These are phyloP conservation scores for Ceratocystis huliohia DNA, from an alignment of 2,329 filamentous ascomycete genomes.

Conservation along the genomic window DNA sequence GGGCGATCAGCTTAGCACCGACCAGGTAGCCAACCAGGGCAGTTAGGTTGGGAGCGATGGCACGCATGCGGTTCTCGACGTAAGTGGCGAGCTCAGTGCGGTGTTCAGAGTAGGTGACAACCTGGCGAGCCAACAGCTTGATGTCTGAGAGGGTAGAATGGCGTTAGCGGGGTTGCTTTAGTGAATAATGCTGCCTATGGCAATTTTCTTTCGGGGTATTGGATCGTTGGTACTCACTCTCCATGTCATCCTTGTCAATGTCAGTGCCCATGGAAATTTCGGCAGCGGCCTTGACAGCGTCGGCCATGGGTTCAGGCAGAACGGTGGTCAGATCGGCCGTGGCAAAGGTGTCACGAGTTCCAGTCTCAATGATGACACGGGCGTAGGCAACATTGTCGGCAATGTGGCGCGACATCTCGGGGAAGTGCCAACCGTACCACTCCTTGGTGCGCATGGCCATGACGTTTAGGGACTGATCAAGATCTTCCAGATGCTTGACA, in stretches of 20 bases:
- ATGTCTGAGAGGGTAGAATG: slow-evolving; percentile 41
- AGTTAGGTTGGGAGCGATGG: slow-evolving; percentile 91
- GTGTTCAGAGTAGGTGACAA: slow-evolving; percentile 84
- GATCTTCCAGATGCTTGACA: slow-evolving; percentile 81
- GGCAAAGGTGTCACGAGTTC: slow-evolving; percentile 70
- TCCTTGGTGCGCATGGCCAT: slow-evolving; percentile 99
- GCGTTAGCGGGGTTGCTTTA: neutral
- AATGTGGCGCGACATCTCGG: slow-evolving; percentile 90
- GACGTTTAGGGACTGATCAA: slow-evolving; percentile 97
- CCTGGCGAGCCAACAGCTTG: slow-evolving; percentile 79
- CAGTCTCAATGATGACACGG: slow-evolving; percentile 74
- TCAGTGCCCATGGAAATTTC: slow-evolving; percentile 98
- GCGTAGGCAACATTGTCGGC: slow-evolving; percentile 95
- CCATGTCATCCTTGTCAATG: slow-evolving; percentile 81
- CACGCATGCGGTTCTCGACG: slow-evolving; percentile 84
- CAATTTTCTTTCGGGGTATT: neutral
- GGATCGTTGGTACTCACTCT: slow-evolving; percentile 34
- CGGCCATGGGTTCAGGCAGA: slow-evolving; percentile 88
- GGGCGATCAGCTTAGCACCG: slow-evolving; percentile 85
- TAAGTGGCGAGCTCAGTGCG: slow-evolving; percentile 78
- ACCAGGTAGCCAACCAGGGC: slow-evolving; percentile 87
- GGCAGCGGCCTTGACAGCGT: slow-evolving; percentile 79
- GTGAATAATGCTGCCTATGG: too few relatives aligned
- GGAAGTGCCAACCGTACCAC: slow-evolving; percentile 99
- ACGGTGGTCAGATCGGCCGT: slow-evolving; percentile 74